phyloP scores from a whole-genome alignment of 306 rosid genomes.

The Cotoneaster glaucophyllus region DNA sequence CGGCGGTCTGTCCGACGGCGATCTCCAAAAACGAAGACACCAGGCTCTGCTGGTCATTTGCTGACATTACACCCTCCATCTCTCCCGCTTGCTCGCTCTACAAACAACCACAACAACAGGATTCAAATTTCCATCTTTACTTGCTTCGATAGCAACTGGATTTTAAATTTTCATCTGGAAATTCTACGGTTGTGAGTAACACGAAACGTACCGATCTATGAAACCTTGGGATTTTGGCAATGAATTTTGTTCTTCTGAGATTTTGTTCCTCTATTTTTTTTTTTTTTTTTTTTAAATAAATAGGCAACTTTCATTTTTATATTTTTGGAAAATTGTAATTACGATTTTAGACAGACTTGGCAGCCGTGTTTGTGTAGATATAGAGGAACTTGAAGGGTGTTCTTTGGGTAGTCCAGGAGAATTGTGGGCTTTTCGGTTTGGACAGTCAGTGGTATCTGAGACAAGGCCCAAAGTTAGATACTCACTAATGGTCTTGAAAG shows the following conservation, averaged over 20 bases:
- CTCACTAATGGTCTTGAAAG: neutral
- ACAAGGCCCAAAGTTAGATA: neutral
- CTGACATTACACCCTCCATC: constrained; percentile 34
- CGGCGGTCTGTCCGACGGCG: constrained; percentile 48
- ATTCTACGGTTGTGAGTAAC: neutral
- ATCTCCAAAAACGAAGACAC: constrained; percentile 46
- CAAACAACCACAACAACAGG: neutral
- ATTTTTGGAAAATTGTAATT: neutral
- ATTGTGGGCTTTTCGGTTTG: neutral
- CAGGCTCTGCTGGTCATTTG: constrained; percentile 40
- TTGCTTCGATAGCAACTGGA: neutral
- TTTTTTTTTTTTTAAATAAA: neutral
- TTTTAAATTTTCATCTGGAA: neutral
- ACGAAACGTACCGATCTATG: neutral
- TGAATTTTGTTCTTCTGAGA: neutral
- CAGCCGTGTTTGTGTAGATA: neutral
- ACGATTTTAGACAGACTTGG: neutral
- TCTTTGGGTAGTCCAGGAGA: neutral
- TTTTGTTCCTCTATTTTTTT: neutral
- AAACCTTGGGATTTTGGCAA: constrained; percentile 3
- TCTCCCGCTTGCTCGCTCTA: neutral
- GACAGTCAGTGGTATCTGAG: neutral
- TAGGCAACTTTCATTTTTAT: too few species aligned
- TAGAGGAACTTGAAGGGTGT: neutral
- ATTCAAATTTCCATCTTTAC: neutral